Evolutionary conservation across 2,329 filamentous ascomycete genomes (phyloP).

Genomic region (Xylaria polymorpha): DNA sequence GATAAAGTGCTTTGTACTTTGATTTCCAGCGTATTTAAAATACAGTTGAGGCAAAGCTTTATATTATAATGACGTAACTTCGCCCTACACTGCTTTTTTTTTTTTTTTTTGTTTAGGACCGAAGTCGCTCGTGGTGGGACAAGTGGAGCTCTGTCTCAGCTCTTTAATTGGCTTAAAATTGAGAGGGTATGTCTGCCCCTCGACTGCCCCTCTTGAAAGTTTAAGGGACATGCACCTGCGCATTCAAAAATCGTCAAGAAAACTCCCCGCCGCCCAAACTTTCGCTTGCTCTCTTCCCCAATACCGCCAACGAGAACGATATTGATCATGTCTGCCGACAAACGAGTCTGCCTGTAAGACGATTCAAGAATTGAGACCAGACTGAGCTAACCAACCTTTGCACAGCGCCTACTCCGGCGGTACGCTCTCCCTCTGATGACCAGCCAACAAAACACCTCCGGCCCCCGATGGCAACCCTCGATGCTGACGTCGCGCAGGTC

Average conservation of each 20-base stretch:
- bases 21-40: too few species aligned
- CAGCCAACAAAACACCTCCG: too few species aligned
- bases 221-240: background rate
- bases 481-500: background rate
- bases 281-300: constrained; percentile 1
- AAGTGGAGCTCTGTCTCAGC: constrained; percentile 2
- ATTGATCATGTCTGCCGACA: constrained; percentile 28
- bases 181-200: background rate
- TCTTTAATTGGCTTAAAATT: constrained; percentile 2
- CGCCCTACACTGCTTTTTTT: too few species aligned
- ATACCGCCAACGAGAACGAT: constrained; percentile 2
- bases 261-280: constrained; percentile 11
- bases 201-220: too few species aligned
- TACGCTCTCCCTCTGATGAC: constrained; percentile 20
- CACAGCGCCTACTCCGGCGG: constrained; percentile 46
- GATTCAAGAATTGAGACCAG: constrained; percentile 7
- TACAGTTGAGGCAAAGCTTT: too few species aligned
- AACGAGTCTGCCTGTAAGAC: constrained; percentile 34
- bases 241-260: constrained; percentile 11
- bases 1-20: too few species aligned
- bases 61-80: too few species aligned
- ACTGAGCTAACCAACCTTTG: constrained; percentile 17
- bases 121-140: background rate
- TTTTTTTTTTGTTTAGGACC: too few species aligned
- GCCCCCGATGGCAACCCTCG: background rate